Base-by-base conservation (phyloP, 495 filamentous ascomycete genomes). In the Penicillium arizonense region DNA sequence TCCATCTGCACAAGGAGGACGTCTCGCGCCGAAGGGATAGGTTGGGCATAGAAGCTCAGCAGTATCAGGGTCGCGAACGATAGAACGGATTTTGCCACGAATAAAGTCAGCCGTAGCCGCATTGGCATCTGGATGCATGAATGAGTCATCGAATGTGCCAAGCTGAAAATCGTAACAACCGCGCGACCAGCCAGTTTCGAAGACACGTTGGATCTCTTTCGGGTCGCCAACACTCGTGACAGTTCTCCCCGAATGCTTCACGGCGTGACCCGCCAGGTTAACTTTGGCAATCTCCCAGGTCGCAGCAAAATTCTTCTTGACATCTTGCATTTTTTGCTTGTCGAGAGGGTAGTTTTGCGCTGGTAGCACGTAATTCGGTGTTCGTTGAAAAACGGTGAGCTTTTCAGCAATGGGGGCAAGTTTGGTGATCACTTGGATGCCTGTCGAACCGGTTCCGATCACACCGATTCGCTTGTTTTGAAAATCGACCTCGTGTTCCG, bases 291-390 rank as follows among this genome's bases (percentile, higher is more conserved):
- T 20, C 0, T 26, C 12, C 38, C 53, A 59, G 16, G 55, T 60
- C 18, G 44, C 18, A 18, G 1, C 18, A 18, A 18, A 18, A 18
- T 18, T 1, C 18, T 18, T 18, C 18, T 18, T 18, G 18, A 18
- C 18, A 18, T 18, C 16, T 5, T 47, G 5, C 24, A 43, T 4
- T 28, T 6, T 7, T n/a, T 14, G 11, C 9, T 43, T 13, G 4
- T 8, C 23, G 40, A 1, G 57, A 20, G 50, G 39, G 0, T 58
- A 13, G 1, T 36, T 20, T 10, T 37, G 11, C 72, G 77, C 77
- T 1, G 73, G 76, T 6, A 82, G 61, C 12, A 62, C 65, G 28
- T 76, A 72, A 47, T 81, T 79, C 1, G 80, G 75, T 0, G 68
- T 72, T 1, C 78, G 63, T 50, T 78, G 71, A 57, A 78, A 78